These are phyloP conservation scores for Phaeosphaeriaceae sp. DNA, from an alignment of 2,329 filamentous ascomycete genomes.

Conservation along the genomic window DNA sequence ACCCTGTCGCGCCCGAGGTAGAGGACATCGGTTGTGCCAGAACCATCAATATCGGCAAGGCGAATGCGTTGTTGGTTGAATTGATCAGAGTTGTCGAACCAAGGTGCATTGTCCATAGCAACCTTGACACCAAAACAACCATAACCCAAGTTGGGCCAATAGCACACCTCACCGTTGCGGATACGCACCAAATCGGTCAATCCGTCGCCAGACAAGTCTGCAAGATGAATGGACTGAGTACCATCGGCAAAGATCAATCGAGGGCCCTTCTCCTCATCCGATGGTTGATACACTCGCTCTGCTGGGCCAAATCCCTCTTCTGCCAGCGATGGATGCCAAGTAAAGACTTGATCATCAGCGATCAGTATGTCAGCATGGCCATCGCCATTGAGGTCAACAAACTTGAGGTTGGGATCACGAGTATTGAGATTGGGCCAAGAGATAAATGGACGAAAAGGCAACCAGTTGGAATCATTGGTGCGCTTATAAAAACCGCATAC, in stretches of 20 bases:
- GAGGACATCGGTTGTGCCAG: conserved; percentile 36
- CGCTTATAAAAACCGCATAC: no score
- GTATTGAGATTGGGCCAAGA: no score
- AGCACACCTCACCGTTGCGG: conserved; percentile 32
- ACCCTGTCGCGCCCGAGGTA: conserved; percentile 22
- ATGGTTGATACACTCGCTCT: neutral
- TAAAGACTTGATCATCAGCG: neutral
- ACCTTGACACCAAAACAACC: conserved; percentile 39
- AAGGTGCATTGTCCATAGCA: conserved; percentile 36
- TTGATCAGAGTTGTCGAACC: conserved; percentile 15
- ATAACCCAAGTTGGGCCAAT: conserved; percentile 49
- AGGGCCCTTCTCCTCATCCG: no score
- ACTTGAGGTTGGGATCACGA: no score
- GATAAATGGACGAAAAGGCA: no score
- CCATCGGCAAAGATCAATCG: no score
- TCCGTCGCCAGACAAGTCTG: conserved; percentile 37
- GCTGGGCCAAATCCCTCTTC: neutral
- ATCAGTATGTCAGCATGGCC: conserved; percentile 10
- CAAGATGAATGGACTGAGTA: no score
- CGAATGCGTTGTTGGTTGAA: conserved; percentile 21
- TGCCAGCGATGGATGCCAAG: conserved; percentile 4
- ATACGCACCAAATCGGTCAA: conserved; percentile 30
- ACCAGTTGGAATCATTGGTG: no score
- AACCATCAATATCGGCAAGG: conserved; percentile 29
- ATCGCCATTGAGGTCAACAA: conserved; percentile 5